Conservation (phyloP, 1,284 basidiomycete genomes). For the Lentinula novae-zelandiae region DNA sequence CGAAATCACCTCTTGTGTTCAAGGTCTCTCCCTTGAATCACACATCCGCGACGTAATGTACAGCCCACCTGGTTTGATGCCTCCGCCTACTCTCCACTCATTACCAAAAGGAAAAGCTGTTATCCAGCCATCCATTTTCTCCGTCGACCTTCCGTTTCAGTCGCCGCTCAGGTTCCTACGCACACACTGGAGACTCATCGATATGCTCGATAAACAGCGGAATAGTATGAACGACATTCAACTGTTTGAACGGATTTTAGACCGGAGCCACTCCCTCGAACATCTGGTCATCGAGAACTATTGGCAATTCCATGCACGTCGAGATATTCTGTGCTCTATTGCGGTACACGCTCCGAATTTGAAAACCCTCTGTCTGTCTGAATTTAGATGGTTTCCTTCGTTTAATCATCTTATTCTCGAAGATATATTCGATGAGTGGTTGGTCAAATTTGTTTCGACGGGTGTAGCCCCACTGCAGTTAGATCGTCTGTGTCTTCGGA, state of each 20-base stretch:
- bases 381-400: constrained; percentile 7
- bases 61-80: background rate
- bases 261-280: background rate
- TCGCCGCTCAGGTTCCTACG: background rate
- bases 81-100: background rate
- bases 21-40: background rate
- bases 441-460: background rate
- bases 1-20: background rate
- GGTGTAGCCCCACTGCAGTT: background rate
- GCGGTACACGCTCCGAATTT: background rate
- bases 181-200: background rate
- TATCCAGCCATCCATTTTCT: background rate
- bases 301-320: background rate
- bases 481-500: constrained; percentile 2
- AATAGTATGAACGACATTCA: background rate
- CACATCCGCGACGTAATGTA: background rate
- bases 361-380: constrained; percentile 4
- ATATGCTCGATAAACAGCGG: background rate
- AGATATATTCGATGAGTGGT: constrained; percentile 8
- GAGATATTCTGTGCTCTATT: background rate
- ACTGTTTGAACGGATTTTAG: background rate
- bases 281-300: constrained; percentile 4
- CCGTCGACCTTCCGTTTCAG: background rate
- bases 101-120: background rate
- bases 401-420: background rate